phyloP scores from a whole-genome alignment of 768 basidiomycete genomes.

The Agrocybe pediades region DNA sequence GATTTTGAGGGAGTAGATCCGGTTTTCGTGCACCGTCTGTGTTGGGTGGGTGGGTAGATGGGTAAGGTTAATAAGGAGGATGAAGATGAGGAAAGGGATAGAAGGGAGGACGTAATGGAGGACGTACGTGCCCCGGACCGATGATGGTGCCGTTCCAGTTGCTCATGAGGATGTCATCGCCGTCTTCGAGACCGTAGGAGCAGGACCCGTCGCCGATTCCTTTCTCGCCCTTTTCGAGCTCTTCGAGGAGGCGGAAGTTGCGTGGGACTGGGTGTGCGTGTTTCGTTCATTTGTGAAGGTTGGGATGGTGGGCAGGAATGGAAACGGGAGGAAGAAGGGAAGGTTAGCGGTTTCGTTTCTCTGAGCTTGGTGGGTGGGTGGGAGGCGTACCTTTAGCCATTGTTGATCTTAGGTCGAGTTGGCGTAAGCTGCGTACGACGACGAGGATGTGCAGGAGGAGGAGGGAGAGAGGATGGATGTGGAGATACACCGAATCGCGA shows the following conservation, averaged over 20 bases:
- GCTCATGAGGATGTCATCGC: slow-evolving; percentile 97
- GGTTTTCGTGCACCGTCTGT: slow-evolving; percentile 97
- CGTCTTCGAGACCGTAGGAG: slow-evolving; percentile 94
- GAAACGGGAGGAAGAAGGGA: background rate
- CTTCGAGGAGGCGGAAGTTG: slow-evolving; percentile 95
- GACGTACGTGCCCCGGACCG: slow-evolving; percentile 93
- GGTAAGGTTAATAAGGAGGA: background rate
- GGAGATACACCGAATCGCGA: no score
- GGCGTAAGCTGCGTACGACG: no score
- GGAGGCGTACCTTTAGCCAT: slow-evolving; percentile 55
- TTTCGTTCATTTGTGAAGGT: no score
- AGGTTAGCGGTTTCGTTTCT: no score
- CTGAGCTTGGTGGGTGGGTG: slow-evolving; percentile 2
- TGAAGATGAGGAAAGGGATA: background rate
- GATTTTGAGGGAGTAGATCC: slow-evolving; percentile 96
- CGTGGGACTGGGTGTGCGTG: slow-evolving; percentile 69
- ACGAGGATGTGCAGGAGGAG: slow-evolving; percentile 1
- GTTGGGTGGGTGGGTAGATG: slow-evolving; percentile 9
- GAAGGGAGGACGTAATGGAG: no score
- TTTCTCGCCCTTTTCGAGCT: slow-evolving; percentile 99
- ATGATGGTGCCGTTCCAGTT: slow-evolving; percentile 99
- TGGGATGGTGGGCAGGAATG: no score
- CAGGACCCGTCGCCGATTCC: slow-evolving; percentile 98
- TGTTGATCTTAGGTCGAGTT: no score
- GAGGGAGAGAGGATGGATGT: slow-evolving; percentile 4